A percentile compares a stretch with the other conserved stretches of the same genome.
phyloP scores from a whole-genome alignment of 345 rosid species.

The Lagerstroemia speciosa region DNA sequence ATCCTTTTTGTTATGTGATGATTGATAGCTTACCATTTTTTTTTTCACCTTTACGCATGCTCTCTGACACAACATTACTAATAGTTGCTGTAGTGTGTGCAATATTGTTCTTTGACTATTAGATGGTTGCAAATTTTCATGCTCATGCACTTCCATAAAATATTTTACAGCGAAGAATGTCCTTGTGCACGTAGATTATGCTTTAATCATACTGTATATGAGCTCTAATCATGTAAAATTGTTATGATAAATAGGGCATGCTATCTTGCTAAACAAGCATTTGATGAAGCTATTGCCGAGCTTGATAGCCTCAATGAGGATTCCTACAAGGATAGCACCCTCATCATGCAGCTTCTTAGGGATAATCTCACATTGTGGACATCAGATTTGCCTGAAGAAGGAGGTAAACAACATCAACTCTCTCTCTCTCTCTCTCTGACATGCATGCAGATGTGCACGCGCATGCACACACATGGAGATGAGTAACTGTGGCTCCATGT shows the following conservation, averaged over 20 bases:
- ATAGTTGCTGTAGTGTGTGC: background rate
- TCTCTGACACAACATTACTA: background rate
- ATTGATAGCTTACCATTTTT: background rate
- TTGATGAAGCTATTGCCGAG: conserved; percentile 82
- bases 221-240: conserved; percentile 4
- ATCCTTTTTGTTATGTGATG: background rate
- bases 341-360: conserved; percentile 85
- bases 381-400: conserved; percentile 74
- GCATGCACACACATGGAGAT: no score
- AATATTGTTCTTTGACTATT: background rate
- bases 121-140: background rate
- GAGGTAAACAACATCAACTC: conserved; percentile 40
- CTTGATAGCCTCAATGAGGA: conserved; percentile 84
- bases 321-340: conserved; percentile 82
- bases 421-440: background rate
- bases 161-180: background rate
- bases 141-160: background rate
- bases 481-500: background rate
- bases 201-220: background rate
- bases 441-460: no score
- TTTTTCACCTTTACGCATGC: background rate
- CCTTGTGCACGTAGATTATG: background rate
- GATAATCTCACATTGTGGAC: conserved; percentile 86
- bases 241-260: conserved; percentile 43
- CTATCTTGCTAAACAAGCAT: conserved; percentile 78